Conservation (phyloP, 129 eudicot species). For the Gnaphalium uliginosum region DNA sequence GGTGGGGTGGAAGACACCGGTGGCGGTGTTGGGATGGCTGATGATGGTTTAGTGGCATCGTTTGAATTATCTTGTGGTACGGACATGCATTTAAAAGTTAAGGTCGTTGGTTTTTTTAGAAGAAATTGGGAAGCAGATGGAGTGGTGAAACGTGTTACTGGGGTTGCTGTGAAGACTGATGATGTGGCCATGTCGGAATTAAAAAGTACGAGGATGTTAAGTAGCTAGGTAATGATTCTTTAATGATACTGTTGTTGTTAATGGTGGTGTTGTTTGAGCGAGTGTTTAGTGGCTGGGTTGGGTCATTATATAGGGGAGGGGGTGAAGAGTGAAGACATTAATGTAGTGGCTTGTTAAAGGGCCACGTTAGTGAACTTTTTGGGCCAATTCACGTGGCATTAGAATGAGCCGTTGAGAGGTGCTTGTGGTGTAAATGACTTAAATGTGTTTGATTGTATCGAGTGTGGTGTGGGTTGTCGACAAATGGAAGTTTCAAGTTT, state of each 20-base stretch:
- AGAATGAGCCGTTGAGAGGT: not conserved
- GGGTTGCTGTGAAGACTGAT: constrained; percentile 33
- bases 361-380: constrained; percentile 50
- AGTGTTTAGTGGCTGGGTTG: no score
- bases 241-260: no score
- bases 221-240: no score
- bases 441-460: no score
- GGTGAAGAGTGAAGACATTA: constrained; percentile 11
- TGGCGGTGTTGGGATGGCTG: constrained; percentile 12
- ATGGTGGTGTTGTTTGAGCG: no score
- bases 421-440: constrained; percentile 7
- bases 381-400: constrained; percentile 20
- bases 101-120: not conserved
- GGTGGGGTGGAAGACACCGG: constrained; percentile 17
- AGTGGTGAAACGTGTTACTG: not conserved
- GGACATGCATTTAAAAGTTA: constrained; percentile 29
- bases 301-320: no score
- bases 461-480: no score
- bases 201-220: no score
- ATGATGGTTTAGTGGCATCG: constrained; percentile 9
- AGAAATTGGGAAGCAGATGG: constrained; percentile 11
- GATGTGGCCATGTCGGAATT: constrained; percentile 31
- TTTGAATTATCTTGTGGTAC: constrained; percentile 29
- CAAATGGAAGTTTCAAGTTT: no score
- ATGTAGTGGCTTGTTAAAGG: constrained; percentile 46